These are phyloP conservation scores for Phytophthora litchii DNA, from an alignment of 352 stramenopile species.

Conservation along the genomic window DNA sequence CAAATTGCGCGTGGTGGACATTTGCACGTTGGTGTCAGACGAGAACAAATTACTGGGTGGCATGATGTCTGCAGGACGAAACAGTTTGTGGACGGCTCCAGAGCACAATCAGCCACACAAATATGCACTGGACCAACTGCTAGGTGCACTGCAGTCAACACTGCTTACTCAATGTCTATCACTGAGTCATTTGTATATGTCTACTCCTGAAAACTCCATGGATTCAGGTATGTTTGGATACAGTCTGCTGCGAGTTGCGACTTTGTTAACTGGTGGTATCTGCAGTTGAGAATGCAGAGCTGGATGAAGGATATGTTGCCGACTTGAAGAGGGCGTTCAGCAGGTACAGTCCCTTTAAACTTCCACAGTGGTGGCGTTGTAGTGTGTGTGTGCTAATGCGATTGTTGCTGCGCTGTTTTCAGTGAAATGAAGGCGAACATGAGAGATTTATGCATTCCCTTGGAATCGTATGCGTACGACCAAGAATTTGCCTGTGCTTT, in stretches of 20 bases:
- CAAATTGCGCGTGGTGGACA: conserved; percentile 77
- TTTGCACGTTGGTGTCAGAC: conserved; percentile 66
- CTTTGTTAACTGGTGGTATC: neutral
- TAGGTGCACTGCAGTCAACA: conserved; percentile 72
- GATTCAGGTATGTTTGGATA: conserved; percentile 45
- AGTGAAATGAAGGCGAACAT: conserved; percentile 90
- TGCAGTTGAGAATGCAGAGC: conserved; percentile 47
- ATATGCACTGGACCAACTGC: conserved; percentile 65
- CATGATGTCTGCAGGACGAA: conserved; percentile 48
- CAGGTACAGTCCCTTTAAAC: conserved; percentile 20
- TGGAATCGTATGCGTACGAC: conserved; percentile 86
- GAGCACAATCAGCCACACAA: conserved; percentile 49
- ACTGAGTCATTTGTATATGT: conserved; percentile 79
- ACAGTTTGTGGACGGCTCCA: conserved; percentile 40
- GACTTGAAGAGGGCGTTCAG: conserved; percentile 60
- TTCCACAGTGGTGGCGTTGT: neutral
- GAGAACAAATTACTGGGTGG: conserved; percentile 73
- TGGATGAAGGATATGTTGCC: conserved; percentile 75
- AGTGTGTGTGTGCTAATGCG: conserved; percentile 3
- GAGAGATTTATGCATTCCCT: conserved; percentile 79
- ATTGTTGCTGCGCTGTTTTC: conserved; percentile 1
- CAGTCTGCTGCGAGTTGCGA: neutral
- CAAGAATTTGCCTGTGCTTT: conserved; percentile 78
- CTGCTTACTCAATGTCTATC: conserved; percentile 72
- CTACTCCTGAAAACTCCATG: conserved; percentile 70